Conservation (phyloP, 345 rosid genomes). For the Ailanthus altissimus region DNA sequence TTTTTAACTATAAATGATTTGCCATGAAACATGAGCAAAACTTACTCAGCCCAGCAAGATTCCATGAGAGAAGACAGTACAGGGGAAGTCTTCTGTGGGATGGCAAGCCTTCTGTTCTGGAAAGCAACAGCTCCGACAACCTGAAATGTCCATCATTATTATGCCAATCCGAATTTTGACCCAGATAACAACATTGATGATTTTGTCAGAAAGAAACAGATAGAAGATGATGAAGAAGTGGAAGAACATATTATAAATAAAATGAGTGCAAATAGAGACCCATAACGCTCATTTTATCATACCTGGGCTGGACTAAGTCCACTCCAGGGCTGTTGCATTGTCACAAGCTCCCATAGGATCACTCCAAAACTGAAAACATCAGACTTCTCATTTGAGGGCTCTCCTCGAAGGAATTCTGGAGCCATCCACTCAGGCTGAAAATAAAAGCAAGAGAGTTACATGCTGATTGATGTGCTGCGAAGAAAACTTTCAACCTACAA, state of each 20-base stretch:
- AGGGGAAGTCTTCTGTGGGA: slow-evolving; percentile 78
- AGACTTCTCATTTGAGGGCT: slow-evolving; percentile 95
- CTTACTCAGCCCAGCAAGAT: slow-evolving; percentile 96
- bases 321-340: slow-evolving; percentile 93
- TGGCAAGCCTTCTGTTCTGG: slow-evolving; percentile 81
- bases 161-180: neutral
- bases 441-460: slow-evolving; percentile 44
- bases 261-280: neutral
- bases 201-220: neutral
- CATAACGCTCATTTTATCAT: neutral
- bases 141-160: slow-evolving; percentile 34
- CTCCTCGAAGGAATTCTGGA: slow-evolving; percentile 97
- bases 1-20: neutral
- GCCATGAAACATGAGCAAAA: neutral
- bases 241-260: neutral
- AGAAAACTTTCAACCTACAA: slow-evolving; percentile 33
- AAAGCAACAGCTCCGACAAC: slow-evolving; percentile 99
- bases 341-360: slow-evolving; percentile 86
- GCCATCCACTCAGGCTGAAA: slow-evolving; percentile 99
- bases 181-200: neutral
- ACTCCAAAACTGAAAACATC: slow-evolving; percentile 96
- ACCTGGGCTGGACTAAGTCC: slow-evolving; percentile 98
- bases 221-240: neutral
- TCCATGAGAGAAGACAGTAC: slow-evolving; percentile 83
- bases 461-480: slow-evolving; percentile 39